These are phyloP conservation scores for Ambrosia hybrid DNA, from an alignment of 140 eudicot species.

Conservation along the genomic window DNA sequence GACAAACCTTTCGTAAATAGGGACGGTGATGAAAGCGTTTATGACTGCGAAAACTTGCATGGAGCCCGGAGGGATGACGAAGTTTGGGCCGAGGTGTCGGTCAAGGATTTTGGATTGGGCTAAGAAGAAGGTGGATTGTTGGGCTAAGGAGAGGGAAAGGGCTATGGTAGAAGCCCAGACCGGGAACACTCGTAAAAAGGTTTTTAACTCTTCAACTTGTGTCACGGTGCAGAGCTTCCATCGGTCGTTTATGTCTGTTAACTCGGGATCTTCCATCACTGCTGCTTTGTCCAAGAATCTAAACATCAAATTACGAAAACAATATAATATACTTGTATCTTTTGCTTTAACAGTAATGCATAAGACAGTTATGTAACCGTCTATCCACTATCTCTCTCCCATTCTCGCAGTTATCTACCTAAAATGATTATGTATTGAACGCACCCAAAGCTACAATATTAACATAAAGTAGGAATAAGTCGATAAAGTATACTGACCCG, in stretches of 20 bases:
- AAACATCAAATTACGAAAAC: background rate
- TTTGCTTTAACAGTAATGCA: background rate
- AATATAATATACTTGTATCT: too few relatives aligned
- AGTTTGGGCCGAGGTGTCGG: conserved; percentile 52
- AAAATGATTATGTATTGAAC: too few relatives aligned
- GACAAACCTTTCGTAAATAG: conserved; percentile 56
- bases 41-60: conserved; percentile 61
- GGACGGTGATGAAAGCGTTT: conserved; percentile 73
- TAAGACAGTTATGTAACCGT: background rate
- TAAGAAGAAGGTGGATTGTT: conserved; percentile 74
- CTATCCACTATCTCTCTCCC: too few relatives aligned
- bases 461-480: too few relatives aligned
- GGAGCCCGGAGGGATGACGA: conserved; percentile 75
- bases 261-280: conserved; percentile 45
- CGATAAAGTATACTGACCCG: conserved; percentile 36
- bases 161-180: conserved; percentile 91
- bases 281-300: conserved; percentile 82
- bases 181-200: conserved; percentile 67
- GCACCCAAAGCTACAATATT: too few relatives aligned
- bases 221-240: conserved; percentile 83
- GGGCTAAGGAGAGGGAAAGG: conserved; percentile 72
- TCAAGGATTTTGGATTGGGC: conserved; percentile 62
- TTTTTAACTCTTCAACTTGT: conserved; percentile 83
- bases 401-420: too few relatives aligned
- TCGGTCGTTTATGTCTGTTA: conserved; percentile 36